Conservation (phyloP, 1,284 basidiomycete species). For the Ceratorhiza oryzae-sativae region DNA sequence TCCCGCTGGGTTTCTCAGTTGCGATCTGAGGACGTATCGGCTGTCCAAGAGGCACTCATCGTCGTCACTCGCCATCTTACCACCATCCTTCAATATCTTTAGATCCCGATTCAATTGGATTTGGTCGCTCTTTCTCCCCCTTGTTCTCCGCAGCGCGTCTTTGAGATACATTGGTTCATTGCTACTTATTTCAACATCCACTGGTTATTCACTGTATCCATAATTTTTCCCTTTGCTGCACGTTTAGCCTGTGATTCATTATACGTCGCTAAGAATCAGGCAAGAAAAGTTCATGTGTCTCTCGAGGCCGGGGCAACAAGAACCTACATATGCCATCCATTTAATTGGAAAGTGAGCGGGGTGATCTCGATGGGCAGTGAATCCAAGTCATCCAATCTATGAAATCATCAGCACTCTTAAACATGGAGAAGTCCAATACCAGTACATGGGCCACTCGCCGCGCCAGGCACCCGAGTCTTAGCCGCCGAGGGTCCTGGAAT, state of each 20-base stretch:
- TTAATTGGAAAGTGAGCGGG: too few relatives aligned
- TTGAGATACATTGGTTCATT: slow-evolving; percentile 6
- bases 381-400: too few relatives aligned
- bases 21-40: slow-evolving; percentile 7
- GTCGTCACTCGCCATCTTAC: slow-evolving; percentile 33
- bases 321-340: too few relatives aligned
- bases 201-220: slow-evolving; percentile 37
- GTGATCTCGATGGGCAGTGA: too few relatives aligned
- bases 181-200: slow-evolving; percentile 19
- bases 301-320: too few relatives aligned
- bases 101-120: neutral
- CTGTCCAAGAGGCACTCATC: slow-evolving; percentile 3
- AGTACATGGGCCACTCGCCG: too few relatives aligned
- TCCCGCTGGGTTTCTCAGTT: slow-evolving; percentile 29
- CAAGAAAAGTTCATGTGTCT: too few relatives aligned
- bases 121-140: neutral
- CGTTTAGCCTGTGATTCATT: neutral
- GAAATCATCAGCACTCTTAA: too few relatives aligned
- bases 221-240: neutral
- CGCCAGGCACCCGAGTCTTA: too few relatives aligned
- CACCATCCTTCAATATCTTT: slow-evolving; percentile 26
- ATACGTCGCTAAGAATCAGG: too few relatives aligned
- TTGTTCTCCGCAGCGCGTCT: slow-evolving; percentile 4
- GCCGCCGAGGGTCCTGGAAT: too few relatives aligned
- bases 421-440: too few relatives aligned